Evolutionary conservation across 805 yeast species (phyloP).

Genomic region (Barnettozyma sucrosica): DNA sequence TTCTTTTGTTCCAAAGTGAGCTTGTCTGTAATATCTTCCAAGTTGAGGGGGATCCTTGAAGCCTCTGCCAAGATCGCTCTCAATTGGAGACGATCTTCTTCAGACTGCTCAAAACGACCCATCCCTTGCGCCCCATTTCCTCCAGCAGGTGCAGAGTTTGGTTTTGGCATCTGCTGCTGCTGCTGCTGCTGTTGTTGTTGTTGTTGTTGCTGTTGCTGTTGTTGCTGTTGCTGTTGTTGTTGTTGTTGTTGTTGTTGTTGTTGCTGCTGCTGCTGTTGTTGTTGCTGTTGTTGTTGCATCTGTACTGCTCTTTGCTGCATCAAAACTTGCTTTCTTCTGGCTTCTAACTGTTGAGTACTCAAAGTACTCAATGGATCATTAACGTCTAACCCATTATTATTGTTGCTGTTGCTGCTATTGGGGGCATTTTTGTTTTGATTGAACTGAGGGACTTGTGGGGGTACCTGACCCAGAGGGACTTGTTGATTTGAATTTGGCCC

Average conservation of each 20-base stretch:
- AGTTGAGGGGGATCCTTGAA: conserved; percentile 54
- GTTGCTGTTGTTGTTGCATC: conserved; percentile 1
- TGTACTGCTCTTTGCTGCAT: conserved; percentile 6
- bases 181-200: conserved; percentile 9
- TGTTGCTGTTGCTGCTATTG: not conserved
- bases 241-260: conserved; percentile 17
- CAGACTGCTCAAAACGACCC: conserved; percentile 28
- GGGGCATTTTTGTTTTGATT: conserved; percentile 7
- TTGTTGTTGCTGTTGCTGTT: conserved; percentile 7
- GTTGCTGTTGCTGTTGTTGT: conserved; percentile 12
- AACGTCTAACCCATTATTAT: not conserved
- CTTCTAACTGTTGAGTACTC: conserved; percentile 7
- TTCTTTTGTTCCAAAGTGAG: conserved; percentile 61
- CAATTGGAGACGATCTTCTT: conserved; percentile 57
- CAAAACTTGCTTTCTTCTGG: conserved; percentile 8
- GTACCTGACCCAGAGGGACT: not conserved
- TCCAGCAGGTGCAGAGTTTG: conserved; percentile 14
- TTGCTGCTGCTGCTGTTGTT: conserved; percentile 8
- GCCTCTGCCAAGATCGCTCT: conserved; percentile 66
- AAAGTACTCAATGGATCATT: conserved; percentile 2
- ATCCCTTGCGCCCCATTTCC: conserved; percentile 25
- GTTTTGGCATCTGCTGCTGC: conserved; percentile 8
- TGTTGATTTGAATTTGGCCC: not conserved
- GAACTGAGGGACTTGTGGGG: not conserved
- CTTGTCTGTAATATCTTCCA: conserved; percentile 58